Evolutionary conservation across 2,329 filamentous ascomycete genomes (phyloP).

Genomic region (Raffaelea ambrosiae): DNA sequence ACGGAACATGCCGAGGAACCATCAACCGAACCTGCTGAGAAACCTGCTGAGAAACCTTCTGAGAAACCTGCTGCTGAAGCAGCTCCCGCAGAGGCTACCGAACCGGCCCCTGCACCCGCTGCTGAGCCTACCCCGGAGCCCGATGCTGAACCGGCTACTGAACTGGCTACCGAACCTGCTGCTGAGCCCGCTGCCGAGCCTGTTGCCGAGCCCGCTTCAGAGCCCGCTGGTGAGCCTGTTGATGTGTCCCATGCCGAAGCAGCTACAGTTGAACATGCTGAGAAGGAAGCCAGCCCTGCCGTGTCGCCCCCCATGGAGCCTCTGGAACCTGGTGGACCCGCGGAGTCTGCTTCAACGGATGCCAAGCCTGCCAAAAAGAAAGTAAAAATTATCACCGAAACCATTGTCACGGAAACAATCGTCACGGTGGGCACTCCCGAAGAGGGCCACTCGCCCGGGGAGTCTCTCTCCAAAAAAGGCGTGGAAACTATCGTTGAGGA

Average conservation of each 20-base stretch:
- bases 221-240: constrained; percentile 1
- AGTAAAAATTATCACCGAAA: too few relatives aligned
- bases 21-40: neutral
- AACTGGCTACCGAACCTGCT: neutral
- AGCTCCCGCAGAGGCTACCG: neutral
- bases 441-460: too few relatives aligned
- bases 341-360: too few relatives aligned
- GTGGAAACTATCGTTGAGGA: too few relatives aligned
- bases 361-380: too few relatives aligned
- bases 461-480: too few relatives aligned
- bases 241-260: neutral
- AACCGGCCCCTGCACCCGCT: neutral
- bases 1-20: neutral
- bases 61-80: neutral
- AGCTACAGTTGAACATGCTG: constrained; percentile 14
- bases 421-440: too few relatives aligned
- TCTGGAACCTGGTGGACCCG: too few relatives aligned
- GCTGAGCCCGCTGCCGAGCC: neutral
- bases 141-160: neutral
- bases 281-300: too few relatives aligned
- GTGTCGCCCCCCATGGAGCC: too few relatives aligned
- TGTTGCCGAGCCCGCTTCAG: neutral
- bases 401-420: too few relatives aligned
- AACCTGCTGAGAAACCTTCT: neutral
- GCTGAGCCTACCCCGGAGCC: neutral